Evolutionary conservation across 2,329 filamentous ascomycete species (phyloP).

Genomic region (Macrophomina pseudophaseolina): DNA sequence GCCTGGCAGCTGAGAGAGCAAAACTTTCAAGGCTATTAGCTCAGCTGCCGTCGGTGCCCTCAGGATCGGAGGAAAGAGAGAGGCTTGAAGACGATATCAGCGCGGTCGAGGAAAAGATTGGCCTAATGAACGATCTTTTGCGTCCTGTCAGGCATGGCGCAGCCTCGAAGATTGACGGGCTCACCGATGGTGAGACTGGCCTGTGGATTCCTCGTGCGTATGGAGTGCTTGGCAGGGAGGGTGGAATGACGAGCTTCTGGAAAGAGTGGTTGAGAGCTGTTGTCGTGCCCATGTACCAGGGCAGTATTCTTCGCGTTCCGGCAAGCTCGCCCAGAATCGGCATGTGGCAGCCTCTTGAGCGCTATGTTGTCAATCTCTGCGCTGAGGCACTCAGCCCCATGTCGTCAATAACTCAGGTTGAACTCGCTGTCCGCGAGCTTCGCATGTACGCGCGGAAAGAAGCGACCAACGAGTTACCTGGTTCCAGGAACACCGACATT

Average conservation of each 20-base stretch:
- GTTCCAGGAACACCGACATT: conserved; percentile 87
- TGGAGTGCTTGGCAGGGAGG: conserved; percentile 86
- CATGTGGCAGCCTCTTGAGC: conserved; percentile 93
- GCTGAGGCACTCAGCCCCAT: conserved; percentile 92
- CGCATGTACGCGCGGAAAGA: conserved; percentile 93
- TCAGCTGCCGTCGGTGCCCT: conserved; percentile 77
- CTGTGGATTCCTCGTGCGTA: conserved; percentile 96
- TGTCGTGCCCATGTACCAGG: conserved; percentile 94
- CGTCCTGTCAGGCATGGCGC: conserved; percentile 91
- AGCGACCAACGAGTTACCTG: conserved; percentile 88
- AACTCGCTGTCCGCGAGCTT: conserved; percentile 86
- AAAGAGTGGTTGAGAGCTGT: conserved; percentile 97
- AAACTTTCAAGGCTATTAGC: conserved; percentile 88
- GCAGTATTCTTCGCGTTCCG: conserved; percentile 79
- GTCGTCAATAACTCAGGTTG: conserved; percentile 93
- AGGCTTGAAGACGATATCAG: conserved; percentile 92
- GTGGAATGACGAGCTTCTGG: conserved; percentile 87
- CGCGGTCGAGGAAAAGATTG: conserved; percentile 94
- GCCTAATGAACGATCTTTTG: conserved; percentile 93
- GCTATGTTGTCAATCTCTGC: conserved; percentile 96
- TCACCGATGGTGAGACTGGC: conserved; percentile 93
- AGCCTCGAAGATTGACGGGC: conserved; percentile 93
- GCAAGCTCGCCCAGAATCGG: conserved; percentile 88
- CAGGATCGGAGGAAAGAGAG: conserved; percentile 81
- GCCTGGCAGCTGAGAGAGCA: conserved; percentile 84